Evolutionary conservation across 2,329 filamentous ascomycete species (phyloP).

Genomic region (Parastagonospora nodorum): DNA sequence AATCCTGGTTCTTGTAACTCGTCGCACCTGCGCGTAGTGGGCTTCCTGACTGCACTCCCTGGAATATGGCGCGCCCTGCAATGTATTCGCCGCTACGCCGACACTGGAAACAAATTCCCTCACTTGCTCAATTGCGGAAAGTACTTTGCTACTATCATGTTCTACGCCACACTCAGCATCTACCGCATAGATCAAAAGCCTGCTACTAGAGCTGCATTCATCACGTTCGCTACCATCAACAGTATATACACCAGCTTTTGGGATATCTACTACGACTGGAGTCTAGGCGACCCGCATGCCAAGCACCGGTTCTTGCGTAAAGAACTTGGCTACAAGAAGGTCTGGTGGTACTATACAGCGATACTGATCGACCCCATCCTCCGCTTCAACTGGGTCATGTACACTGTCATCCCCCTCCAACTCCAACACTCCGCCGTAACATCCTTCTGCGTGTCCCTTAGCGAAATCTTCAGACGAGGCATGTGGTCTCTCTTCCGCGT

Average conservation of each 20-base stretch:
- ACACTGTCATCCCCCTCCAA: constrained; percentile 80
- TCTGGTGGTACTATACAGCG: constrained; percentile 84
- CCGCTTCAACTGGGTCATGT: constrained; percentile 93
- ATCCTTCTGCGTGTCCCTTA: constrained; percentile 77
- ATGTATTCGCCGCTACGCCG: constrained; percentile 85
- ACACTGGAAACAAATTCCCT: constrained; percentile 86
- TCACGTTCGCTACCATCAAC: constrained; percentile 81
- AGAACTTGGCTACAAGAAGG: constrained; percentile 75
- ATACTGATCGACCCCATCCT: constrained; percentile 84
- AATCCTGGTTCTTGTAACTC: constrained; percentile 82
- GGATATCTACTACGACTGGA: constrained; percentile 98
- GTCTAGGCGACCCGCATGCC: constrained; percentile 77
- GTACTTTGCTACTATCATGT: constrained; percentile 82
- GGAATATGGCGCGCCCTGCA: constrained; percentile 90
- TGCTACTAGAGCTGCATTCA: constrained; percentile 71
- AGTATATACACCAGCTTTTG: constrained; percentile 83
- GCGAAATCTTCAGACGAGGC: constrained; percentile 82
- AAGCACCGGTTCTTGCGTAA: constrained; percentile 68
- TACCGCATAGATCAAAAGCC: constrained; percentile 74
- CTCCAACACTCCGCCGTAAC: constrained; percentile 81
- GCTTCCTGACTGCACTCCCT: constrained; percentile 83
- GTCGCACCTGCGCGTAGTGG: constrained; percentile 77
- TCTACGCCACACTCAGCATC: constrained; percentile 77
- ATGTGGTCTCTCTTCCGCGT: constrained; percentile 94
- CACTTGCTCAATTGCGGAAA: constrained; percentile 93